Percentiles rank a stretch among this genome's conserved stretches.
These are phyloP conservation scores for Candida ortonii DNA, from an alignment of 805 yeast species.

Conservation along the genomic window DNA sequence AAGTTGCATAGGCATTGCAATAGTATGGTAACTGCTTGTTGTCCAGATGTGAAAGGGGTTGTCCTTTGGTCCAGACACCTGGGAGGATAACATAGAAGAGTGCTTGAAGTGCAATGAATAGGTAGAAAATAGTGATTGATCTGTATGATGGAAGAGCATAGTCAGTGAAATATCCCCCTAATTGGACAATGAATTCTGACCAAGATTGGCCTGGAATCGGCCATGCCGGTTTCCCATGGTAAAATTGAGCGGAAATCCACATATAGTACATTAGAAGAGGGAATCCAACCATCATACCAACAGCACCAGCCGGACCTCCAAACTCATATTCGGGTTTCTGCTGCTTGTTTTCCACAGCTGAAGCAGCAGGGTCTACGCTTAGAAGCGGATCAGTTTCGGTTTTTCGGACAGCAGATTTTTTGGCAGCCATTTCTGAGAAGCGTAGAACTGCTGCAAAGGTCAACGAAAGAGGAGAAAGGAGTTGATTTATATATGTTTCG, in stretches of 20 bases:
- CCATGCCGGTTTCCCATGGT: conserved; percentile 67
- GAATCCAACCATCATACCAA: conserved; percentile 89
- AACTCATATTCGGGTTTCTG: conserved; percentile 67
- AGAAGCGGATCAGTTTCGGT: conserved; percentile 2
- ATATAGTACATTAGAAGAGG: conserved; percentile 94
- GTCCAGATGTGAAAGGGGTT: conserved; percentile 79
- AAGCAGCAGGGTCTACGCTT: background rate
- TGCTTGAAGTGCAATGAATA: conserved; percentile 67
- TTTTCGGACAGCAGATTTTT: conserved; percentile 1
- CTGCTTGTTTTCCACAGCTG: background rate
- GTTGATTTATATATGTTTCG: too few relatives aligned
- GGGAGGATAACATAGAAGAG: conserved; percentile 80
- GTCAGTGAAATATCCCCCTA: conserved; percentile 44
- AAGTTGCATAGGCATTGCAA: conserved; percentile 88
- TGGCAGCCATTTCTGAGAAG: too few relatives aligned
- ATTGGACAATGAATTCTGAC: conserved; percentile 44
- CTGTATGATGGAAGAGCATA: conserved; percentile 57
- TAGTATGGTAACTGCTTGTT: conserved; percentile 83
- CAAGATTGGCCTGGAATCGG: conserved; percentile 59
- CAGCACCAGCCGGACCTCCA: conserved; percentile 88
- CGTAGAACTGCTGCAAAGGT: too few relatives aligned
- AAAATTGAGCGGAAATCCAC: conserved; percentile 88
- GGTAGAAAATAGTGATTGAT: conserved; percentile 69
- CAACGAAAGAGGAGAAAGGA: too few relatives aligned
- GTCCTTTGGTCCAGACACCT: conserved; percentile 93